These are phyloP conservation scores for Trichoderma koningiopsis DNA, from an alignment of 2,329 filamentous ascomycete genomes.

Conservation along the genomic window DNA sequence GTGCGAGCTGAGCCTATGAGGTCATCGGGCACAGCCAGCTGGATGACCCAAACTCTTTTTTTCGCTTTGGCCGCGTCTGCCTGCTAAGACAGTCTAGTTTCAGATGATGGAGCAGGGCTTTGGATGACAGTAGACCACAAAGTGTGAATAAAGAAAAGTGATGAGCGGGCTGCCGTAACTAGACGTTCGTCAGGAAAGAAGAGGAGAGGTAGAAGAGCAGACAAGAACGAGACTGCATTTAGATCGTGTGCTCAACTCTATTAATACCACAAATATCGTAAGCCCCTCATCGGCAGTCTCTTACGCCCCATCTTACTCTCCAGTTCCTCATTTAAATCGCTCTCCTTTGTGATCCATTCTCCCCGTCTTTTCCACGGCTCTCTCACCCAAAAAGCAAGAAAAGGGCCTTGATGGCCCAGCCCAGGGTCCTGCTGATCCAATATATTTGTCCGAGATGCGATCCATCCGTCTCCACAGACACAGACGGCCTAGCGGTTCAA, in stretches of 20 bases:
- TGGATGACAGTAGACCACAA: neutral
- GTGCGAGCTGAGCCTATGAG: conserved; percentile 21
- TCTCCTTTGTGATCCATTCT: conserved; percentile 1
- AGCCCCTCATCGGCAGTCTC: neutral
- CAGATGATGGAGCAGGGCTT: neutral
- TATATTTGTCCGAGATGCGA: conserved; percentile 6
- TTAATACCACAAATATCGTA: conserved; percentile 2
- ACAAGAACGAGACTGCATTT: neutral
- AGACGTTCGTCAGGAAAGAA: neutral
- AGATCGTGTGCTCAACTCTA: neutral
- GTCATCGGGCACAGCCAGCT: conserved; percentile 22
- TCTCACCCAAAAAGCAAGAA: neutral
- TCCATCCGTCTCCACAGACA: conserved; percentile 12
- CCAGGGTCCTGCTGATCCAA: conserved; percentile 16
- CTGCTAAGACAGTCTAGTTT: neutral
- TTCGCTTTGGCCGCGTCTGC: neutral
- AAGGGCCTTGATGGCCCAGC: conserved; percentile 4
- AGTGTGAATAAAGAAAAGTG: neutral
- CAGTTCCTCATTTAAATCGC: conserved; percentile 9
- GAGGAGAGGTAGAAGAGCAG: neutral
- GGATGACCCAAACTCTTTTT: conserved; percentile 4
- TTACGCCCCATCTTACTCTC: neutral
- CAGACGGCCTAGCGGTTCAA: neutral
- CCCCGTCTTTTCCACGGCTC: neutral
- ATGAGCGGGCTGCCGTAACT: neutral